phyloP scores from a whole-genome alignment of 208 protist species.

The Balamuthia mandrillaris region DNA sequence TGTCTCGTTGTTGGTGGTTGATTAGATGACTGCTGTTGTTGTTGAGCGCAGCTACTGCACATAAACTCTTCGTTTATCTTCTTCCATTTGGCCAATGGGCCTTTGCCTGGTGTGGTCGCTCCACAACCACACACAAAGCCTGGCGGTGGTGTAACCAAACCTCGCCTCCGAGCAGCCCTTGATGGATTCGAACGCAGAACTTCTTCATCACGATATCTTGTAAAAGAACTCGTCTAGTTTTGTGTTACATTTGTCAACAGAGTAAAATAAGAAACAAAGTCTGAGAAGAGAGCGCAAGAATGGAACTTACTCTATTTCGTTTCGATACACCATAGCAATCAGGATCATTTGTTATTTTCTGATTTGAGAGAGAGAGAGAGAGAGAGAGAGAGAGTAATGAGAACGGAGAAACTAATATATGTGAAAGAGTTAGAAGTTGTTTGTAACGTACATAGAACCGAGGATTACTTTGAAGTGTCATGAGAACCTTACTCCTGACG shows the following conservation, averaged over 20 bases:
- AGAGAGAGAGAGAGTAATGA: neutral
- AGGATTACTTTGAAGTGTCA: too few species aligned
- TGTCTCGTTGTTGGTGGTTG: too few species aligned
- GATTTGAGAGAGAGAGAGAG: neutral
- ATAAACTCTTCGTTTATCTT: constrained; percentile 11
- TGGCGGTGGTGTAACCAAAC: neutral
- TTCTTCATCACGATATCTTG: neutral
- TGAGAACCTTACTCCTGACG: too few species aligned
- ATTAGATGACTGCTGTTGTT: too few species aligned
- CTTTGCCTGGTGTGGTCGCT: neutral
- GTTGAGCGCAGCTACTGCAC: constrained; percentile 1
- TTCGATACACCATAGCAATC: too few species aligned
- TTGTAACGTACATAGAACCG: neutral
- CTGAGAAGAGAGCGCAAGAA: neutral
- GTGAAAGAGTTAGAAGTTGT: neutral
- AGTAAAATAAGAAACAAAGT: neutral
- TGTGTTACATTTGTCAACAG: neutral
- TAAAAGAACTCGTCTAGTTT: neutral
- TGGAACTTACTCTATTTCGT: neutral
- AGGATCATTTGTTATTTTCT: too few species aligned
- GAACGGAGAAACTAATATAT: neutral
- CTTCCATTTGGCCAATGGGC: neutral
- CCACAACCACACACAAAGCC: constrained; percentile 1
- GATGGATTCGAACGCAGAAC: neutral
- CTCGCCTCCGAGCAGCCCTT: neutral